Evolutionary conservation across 108 stramenopile genomes (phyloP).

Genomic region (Epithemia pelagica): DNA sequence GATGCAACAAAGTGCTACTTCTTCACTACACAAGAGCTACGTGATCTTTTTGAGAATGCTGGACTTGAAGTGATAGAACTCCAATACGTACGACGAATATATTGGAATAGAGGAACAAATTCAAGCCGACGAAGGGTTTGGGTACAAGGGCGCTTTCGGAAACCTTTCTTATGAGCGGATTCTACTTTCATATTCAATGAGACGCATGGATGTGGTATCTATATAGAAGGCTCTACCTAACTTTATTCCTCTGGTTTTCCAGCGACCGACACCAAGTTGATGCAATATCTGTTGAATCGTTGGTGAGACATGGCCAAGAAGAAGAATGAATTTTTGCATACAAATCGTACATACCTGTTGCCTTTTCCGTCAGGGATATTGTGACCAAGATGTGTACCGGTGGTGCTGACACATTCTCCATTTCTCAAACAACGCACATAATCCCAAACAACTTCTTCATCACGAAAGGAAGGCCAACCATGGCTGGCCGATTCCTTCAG

Average conservation of each 20-base stretch:
- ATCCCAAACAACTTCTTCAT: constrained; percentile 87
- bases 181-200: too few species aligned
- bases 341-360: constrained; percentile 28
- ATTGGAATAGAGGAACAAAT: constrained; percentile 45
- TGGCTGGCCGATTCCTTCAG: constrained; percentile 51
- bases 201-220: too few species aligned
- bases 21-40: constrained; percentile 60
- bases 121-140: constrained; percentile 58
- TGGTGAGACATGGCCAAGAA: too few species aligned
- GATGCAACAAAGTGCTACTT: constrained; percentile 66
- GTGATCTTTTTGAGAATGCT: constrained; percentile 38
- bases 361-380: constrained; percentile 62
- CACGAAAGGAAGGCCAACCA: constrained; percentile 64
- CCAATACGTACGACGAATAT: constrained; percentile 44
- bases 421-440: constrained; percentile 69
- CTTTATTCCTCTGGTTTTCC: constrained; percentile 34
- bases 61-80: constrained; percentile 61
- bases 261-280: constrained; percentile 69
- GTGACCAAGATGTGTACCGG: constrained; percentile 84
- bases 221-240: too few species aligned
- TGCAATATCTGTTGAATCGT: constrained; percentile 49
- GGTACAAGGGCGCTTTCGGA: constrained; percentile 67
- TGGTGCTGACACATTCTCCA: constrained; percentile 81
- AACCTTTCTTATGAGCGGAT: constrained; percentile 4
- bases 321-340: too few species aligned